phyloP scores from a whole-genome alignment of 805 yeast genomes.

The Candida insectalens region DNA sequence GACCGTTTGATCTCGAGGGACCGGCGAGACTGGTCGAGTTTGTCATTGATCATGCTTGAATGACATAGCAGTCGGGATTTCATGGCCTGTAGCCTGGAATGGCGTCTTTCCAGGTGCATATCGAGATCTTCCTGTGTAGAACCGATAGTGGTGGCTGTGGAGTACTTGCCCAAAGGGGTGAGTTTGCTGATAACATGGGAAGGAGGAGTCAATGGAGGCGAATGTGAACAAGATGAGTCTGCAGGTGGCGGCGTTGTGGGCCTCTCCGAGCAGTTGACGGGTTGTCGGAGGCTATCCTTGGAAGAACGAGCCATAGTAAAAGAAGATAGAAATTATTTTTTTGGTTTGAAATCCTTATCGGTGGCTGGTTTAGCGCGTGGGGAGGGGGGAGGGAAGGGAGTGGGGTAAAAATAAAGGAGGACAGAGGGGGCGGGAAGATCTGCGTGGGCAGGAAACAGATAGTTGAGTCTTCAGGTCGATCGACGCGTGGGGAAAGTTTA shows the following conservation, averaged over 20 bases:
- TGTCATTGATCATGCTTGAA: not conserved
- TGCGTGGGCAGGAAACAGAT: not conserved
- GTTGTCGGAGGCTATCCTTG: not conserved
- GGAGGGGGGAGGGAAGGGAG: too few relatives aligned
- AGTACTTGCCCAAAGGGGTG: constrained; percentile 10
- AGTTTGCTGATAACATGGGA: constrained; percentile 11
- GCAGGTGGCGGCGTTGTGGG: not conserved
- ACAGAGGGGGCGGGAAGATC: too few relatives aligned
- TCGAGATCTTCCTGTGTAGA: not conserved
- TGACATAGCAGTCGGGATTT: not conserved
- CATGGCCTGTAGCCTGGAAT: not conserved
- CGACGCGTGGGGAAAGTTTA: too few relatives aligned
- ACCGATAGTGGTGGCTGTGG: not conserved
- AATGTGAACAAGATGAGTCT: constrained; percentile 1
- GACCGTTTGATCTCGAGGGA: not conserved
- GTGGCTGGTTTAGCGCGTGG: not conserved
- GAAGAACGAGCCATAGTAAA: not conserved
- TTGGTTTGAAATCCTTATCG: not conserved
- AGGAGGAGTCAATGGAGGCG: constrained; percentile 19
- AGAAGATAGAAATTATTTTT: too few relatives aligned
- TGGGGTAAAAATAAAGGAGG: too few relatives aligned
- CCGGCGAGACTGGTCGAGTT: not conserved
- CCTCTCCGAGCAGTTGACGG: not conserved
- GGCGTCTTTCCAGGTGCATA: not conserved
- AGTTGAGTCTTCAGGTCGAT: not conserved